Evolutionary conservation across 768 basidiomycete species (phyloP).

Genomic region (Podaxis sp.): DNA sequence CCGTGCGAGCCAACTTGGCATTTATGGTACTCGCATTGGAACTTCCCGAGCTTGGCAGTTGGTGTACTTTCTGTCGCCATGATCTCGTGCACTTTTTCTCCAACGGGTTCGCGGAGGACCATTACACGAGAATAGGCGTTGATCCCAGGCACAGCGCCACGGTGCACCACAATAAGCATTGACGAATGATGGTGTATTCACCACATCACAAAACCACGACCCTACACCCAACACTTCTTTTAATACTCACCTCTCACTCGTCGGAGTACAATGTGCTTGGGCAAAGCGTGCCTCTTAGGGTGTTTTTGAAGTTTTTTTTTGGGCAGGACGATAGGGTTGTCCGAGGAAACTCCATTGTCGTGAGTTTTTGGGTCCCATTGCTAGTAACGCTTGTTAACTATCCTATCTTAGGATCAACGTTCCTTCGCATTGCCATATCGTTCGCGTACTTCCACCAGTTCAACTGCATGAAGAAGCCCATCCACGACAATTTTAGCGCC

Average conservation of each 20-base stretch:
- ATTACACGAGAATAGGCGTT: conserved; percentile 1
- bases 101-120: conserved; percentile 1
- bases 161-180: neutral
- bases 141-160: conserved; percentile 8
- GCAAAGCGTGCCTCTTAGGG: neutral
- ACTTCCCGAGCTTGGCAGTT: conserved; percentile 10
- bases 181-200: neutral
- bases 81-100: neutral
- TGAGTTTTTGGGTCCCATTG: neutral
- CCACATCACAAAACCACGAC: neutral
- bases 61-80: neutral
- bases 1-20: neutral
- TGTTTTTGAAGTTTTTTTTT: neutral
- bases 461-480: neutral
- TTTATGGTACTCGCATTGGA: neutral
- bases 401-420: neutral
- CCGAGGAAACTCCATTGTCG: conserved; percentile 9
- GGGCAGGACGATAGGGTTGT: neutral
- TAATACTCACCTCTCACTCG: neutral
- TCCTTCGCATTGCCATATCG: neutral
- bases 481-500: neutral
- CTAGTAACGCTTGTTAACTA: neutral
- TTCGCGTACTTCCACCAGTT: neutral
- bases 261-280: neutral
- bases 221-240: neutral